Conservation (phyloP, 352 stramenopile species). For the Phytophthora podocarpi region DNA sequence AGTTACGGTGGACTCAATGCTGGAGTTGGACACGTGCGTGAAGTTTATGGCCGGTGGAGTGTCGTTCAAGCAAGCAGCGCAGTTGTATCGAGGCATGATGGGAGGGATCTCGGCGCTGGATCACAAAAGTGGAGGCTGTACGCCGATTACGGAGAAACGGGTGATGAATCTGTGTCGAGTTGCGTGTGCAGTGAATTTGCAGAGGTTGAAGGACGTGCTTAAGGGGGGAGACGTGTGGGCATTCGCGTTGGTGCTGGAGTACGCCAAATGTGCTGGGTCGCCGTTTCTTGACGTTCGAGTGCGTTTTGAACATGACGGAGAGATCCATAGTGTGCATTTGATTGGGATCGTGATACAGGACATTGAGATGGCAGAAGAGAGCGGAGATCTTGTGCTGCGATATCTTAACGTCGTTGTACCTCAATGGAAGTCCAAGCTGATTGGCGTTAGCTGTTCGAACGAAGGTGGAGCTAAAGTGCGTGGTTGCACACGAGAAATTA, state of each 20-base stretch:
- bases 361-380: background rate
- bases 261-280: slow-evolving; percentile 11
- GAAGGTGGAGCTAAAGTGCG: background rate
- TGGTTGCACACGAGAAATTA: slow-evolving; percentile 14
- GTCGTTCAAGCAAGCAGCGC: slow-evolving; percentile 23
- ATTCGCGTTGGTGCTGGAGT: slow-evolving; percentile 24
- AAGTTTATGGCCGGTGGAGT: slow-evolving; percentile 20
- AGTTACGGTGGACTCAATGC: slow-evolving; percentile 4
- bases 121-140: background rate
- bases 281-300: slow-evolving; percentile 30
- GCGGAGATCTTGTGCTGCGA: slow-evolving; percentile 13
- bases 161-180: slow-evolving; percentile 18
- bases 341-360: slow-evolving; percentile 23
- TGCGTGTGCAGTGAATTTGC: slow-evolving; percentile 28
- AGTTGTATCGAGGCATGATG: slow-evolving; percentile 16
- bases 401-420: slow-evolving; percentile 28
- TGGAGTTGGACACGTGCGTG: slow-evolving; percentile 17
- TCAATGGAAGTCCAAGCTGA: slow-evolving; percentile 21
- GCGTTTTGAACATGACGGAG: slow-evolving; percentile 24
- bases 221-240: slow-evolving; percentile 14
- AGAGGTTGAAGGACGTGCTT: slow-evolving; percentile 25
- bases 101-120: slow-evolving; percentile 7
- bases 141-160: slow-evolving; percentile 2
- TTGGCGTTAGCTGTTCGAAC: slow-evolving; percentile 21
- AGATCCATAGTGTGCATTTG: slow-evolving; percentile 26